Conservation (phyloP, 345 rosid species). For the Noccaea bulbosa region DNA sequence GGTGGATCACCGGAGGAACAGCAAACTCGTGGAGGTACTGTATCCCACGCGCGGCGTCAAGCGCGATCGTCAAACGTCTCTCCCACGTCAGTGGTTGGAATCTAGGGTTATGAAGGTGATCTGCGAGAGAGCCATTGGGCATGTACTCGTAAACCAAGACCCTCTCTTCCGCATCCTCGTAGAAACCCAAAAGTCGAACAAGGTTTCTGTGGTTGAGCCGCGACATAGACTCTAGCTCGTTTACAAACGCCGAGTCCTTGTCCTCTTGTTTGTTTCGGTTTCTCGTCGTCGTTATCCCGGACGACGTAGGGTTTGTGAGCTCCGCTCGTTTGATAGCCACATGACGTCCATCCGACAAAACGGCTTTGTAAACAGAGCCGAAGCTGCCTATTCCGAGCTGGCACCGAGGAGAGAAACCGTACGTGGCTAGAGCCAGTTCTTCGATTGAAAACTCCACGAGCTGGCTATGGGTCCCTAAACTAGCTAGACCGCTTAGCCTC, state of each 20-base stretch:
- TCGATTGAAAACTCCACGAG: slow-evolving; percentile 65
- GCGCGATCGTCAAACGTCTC: slow-evolving; percentile 58
- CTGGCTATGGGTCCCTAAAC: slow-evolving; percentile 61
- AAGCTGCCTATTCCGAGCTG: slow-evolving; percentile 79
- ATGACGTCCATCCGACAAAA: slow-evolving; percentile 61
- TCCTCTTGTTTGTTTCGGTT: slow-evolving; percentile 49
- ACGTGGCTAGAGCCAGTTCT: slow-evolving; percentile 52
- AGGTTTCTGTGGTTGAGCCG: slow-evolving; percentile 81
- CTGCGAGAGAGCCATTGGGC: slow-evolving; percentile 69
- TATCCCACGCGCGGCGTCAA: slow-evolving; percentile 76
- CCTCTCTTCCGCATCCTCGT: slow-evolving; percentile 62
- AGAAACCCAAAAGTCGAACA: slow-evolving; percentile 67
- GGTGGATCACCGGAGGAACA: slow-evolving; percentile 71
- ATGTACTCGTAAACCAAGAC: slow-evolving; percentile 70
- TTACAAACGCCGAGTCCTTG: slow-evolving; percentile 64
- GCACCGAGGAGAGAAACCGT: slow-evolving; percentile 60
- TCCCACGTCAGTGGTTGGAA: slow-evolving; percentile 65
- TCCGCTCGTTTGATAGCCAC: slow-evolving; percentile 87
- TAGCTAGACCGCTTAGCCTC: slow-evolving; percentile 64
- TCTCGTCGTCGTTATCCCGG: slow-evolving; percentile 31
- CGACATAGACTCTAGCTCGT: slow-evolving; percentile 80
- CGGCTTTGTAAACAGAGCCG: slow-evolving; percentile 68
- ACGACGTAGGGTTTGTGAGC: slow-evolving; percentile 27
- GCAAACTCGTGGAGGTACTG: slow-evolving; percentile 75
- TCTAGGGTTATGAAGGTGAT: slow-evolving; percentile 64